These are phyloP conservation scores for Quercus mongolica DNA, from an alignment of 306 rosid species.

Conservation along the genomic window DNA sequence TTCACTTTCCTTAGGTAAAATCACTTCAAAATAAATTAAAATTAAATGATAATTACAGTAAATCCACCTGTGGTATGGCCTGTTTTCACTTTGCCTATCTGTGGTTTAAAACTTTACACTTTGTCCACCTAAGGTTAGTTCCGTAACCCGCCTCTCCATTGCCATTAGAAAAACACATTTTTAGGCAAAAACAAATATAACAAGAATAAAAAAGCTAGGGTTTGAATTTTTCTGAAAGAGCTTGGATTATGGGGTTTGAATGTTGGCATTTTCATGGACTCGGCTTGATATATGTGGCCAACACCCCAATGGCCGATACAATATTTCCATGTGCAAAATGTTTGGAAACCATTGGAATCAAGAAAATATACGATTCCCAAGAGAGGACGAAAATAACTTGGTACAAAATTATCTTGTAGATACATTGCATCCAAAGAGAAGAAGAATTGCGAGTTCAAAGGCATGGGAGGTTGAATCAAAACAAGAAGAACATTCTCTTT, in stretches of 20 bases:
- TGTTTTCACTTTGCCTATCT: too few species aligned
- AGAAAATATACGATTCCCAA: conserved; percentile 36
- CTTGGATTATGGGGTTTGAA: too few species aligned
- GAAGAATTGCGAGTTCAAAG: conserved; percentile 56
- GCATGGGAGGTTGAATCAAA: conserved; percentile 70
- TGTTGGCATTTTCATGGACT: too few species aligned
- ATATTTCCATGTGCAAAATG: conserved; percentile 57
- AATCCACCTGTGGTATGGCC: fast-evolving
- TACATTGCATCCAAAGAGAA: conserved; percentile 61
- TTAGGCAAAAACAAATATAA: too few species aligned
- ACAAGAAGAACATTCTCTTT: conserved; percentile 92
- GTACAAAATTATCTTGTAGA: conserved; percentile 47
- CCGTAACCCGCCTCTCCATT: fast-evolving
- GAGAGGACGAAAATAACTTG: conserved; percentile 33
- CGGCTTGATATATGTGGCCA: too few species aligned
- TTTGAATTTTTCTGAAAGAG: too few species aligned
- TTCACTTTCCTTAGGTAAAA: too few species aligned
- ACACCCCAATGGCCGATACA: conserved; percentile 18
- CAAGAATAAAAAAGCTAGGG: too few species aligned
- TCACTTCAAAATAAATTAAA: too few species aligned
- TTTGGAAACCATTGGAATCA: conserved; percentile 75
- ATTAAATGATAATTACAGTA: too few species aligned
- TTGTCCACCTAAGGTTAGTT: fast-evolving
- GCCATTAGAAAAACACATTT: too few species aligned
- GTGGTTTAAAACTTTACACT: too few species aligned